These are phyloP conservation scores for Rhodamnia rubescens DNA, from an alignment of 345 rosid species.

Conservation along the genomic window DNA sequence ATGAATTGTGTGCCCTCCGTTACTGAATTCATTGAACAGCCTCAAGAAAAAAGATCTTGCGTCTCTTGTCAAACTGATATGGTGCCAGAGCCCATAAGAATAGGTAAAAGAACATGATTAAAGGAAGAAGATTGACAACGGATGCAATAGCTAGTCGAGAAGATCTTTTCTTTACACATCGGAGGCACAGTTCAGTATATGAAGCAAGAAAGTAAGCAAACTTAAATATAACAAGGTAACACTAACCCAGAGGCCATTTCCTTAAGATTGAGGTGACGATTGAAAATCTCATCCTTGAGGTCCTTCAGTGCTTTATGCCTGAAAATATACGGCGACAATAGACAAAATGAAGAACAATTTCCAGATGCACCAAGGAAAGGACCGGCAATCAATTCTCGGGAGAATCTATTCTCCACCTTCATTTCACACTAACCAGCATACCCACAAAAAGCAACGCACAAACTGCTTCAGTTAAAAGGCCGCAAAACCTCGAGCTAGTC, in stretches of 20 bases:
- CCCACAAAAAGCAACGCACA: background rate
- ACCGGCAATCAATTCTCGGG: background rate
- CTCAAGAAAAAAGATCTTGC: background rate
- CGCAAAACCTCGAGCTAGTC: background rate
- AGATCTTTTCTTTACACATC: background rate
- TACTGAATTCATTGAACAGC: background rate
- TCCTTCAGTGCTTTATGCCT: constrained; percentile 86
- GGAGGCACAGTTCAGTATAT: background rate
- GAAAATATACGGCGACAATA: background rate
- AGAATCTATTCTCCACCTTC: background rate
- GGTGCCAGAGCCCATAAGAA: background rate
- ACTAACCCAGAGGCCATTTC: constrained; percentile 80
- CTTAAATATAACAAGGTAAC: background rate
- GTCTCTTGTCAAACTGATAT: background rate
- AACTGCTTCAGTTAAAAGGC: background rate
- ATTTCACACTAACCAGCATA: background rate
- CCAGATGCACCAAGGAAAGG: background rate
- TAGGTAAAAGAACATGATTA: background rate
- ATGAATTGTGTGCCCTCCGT: background rate
- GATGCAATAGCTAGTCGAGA: background rate
- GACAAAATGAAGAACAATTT: background rate
- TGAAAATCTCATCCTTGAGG: constrained; percentile 67
- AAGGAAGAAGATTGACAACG: background rate
- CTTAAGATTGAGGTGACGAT: constrained; percentile 53
- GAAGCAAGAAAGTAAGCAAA: background rate